phyloP scores from a whole-genome alignment of 345 rosid species.

The Citrus trifoliata region DNA sequence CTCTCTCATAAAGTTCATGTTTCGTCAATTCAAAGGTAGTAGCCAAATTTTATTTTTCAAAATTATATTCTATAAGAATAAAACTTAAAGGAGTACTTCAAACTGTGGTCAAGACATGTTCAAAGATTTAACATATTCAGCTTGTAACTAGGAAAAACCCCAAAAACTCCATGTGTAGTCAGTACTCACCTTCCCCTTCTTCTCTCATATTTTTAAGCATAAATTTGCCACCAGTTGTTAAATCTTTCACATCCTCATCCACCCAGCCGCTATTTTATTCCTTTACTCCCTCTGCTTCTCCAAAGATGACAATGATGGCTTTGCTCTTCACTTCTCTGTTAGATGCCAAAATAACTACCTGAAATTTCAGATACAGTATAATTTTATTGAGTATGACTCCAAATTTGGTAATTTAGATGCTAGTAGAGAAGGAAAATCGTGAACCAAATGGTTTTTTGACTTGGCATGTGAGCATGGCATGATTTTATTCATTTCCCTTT shows the following conservation, averaged over 20 bases:
- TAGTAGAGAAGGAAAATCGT: background rate
- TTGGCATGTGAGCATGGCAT: background rate
- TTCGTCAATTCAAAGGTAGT: too few species aligned
- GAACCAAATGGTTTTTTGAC: background rate
- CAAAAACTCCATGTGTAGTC: background rate
- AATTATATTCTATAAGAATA: background rate
- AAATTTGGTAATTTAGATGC: too few species aligned
- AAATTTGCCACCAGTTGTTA: background rate
- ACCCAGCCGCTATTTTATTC: background rate
- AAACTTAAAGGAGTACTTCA: background rate
- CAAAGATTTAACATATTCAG: background rate
- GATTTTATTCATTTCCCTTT: background rate
- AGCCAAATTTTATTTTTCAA: background rate
- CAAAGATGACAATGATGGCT: background rate
- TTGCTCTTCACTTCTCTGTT: background rate
- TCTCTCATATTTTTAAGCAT: background rate
- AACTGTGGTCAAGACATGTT: background rate
- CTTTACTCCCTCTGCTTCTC: background rate
- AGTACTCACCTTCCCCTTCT: background rate
- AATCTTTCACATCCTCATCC: background rate
- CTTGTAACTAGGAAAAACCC: background rate
- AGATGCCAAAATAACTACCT: too few species aligned
- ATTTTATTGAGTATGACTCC: too few species aligned
- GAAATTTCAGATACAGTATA: too few species aligned
- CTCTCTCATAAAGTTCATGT: too few species aligned